phyloP scores from a whole-genome alignment of 1,284 basidiomycete species.

The Leccinum pachyderme region DNA sequence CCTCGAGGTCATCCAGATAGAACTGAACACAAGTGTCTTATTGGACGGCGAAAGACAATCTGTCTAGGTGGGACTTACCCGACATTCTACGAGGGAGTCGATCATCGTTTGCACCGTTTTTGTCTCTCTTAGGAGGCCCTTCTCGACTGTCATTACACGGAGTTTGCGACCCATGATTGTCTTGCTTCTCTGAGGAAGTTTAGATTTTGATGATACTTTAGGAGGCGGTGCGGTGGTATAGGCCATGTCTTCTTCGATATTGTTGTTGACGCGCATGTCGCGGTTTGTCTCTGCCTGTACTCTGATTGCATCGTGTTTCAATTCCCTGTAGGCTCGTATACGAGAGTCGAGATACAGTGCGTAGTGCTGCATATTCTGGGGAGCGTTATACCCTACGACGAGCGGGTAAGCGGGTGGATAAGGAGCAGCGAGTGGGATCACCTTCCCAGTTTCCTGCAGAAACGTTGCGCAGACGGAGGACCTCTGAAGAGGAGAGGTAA shows the following conservation, averaged over 20 bases:
- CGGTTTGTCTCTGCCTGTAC: slow-evolving; percentile 90
- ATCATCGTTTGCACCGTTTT: slow-evolving; percentile 89
- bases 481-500: slow-evolving; percentile 77
- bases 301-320: slow-evolving; percentile 91
- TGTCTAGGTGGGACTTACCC: slow-evolving; percentile 47
- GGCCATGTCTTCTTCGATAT: slow-evolving; percentile 54
- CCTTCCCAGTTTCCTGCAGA: slow-evolving; percentile 78
- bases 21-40: slow-evolving; percentile 53
- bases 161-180: slow-evolving; percentile 82
- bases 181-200: slow-evolving; percentile 58
- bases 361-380: slow-evolving; percentile 86
- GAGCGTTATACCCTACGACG: slow-evolving; percentile 72
- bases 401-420: slow-evolving; percentile 5
- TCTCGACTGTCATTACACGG: slow-evolving; percentile 91
- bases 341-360: slow-evolving; percentile 88
- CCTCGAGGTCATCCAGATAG: slow-evolving; percentile 90
- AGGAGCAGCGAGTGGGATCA: slow-evolving; percentile 33
- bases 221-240: slow-evolving; percentile 30
- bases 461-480: slow-evolving; percentile 78
- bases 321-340: slow-evolving; percentile 85
- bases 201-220: slow-evolving; percentile 29
- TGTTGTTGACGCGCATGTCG: slow-evolving; percentile 65
- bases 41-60: background rate
- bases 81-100: slow-evolving; percentile 83
- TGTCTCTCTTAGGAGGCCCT: slow-evolving; percentile 91